phyloP scores from a whole-genome alignment of 164 flowering plant species.

The Liriodendron chinense region DNA sequence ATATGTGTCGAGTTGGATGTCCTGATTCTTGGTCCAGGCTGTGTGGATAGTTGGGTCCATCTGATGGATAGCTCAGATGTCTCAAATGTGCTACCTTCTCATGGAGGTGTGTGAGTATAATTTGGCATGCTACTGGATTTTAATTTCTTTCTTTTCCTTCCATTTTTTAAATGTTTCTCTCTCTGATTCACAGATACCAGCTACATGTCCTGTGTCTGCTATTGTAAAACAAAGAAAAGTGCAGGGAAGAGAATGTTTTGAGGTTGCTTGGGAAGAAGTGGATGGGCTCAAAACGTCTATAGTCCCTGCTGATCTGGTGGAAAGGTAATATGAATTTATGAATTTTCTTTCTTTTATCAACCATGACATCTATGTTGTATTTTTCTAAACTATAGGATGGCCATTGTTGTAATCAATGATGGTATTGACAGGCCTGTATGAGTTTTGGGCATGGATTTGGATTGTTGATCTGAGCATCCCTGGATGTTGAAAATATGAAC shows the following conservation, averaged over 20 bases:
- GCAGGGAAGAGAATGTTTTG: constrained; percentile 71
- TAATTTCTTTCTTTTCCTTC: neutral
- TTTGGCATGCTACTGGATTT: neutral
- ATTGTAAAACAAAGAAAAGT: constrained; percentile 65
- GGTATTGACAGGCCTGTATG: too few species aligned
- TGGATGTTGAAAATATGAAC: too few species aligned
- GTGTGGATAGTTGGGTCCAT: too few species aligned
- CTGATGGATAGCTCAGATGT: neutral
- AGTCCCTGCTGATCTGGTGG: constrained; percentile 74
- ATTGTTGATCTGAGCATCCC: too few species aligned
- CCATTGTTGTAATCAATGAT: too few species aligned
- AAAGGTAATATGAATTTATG: constrained; percentile 40
- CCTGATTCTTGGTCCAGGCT: too few species aligned
- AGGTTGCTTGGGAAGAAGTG: constrained; percentile 73
- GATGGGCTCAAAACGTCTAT: constrained; percentile 60
- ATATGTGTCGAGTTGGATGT: too few species aligned
- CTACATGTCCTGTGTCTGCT: constrained; percentile 64
- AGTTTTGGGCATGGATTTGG: too few species aligned
- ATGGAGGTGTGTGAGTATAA: neutral
- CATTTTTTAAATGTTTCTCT: neutral
- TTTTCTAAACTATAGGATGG: too few species aligned
- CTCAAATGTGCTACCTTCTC: neutral
- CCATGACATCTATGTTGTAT: too few species aligned
- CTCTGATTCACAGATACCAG: constrained; percentile 54
- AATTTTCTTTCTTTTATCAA: too few species aligned